A percentile compares a stretch with the other conserved stretches of the same genome.
Conservation (phyloP, 495 filamentous ascomycete genomes). For the Aspergillus asperescens region DNA sequence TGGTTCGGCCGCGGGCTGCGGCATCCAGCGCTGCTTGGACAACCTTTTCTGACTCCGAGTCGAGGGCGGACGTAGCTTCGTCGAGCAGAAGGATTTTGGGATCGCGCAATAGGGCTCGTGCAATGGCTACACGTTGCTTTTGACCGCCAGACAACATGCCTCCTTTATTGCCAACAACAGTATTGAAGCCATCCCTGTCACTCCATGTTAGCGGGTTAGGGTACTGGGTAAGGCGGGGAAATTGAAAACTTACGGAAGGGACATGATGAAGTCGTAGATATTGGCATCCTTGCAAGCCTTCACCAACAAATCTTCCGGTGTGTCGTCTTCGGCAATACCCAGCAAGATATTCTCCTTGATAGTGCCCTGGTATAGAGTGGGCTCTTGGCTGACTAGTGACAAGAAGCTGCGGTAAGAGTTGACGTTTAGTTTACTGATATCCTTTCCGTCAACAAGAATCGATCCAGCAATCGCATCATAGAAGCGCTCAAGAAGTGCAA, state of each 20-base stretch:
- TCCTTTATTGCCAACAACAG: conserved; percentile 71
- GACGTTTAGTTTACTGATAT: conserved; percentile 69
- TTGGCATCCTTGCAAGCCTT: conserved; percentile 82
- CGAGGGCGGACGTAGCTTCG: conserved; percentile 76
- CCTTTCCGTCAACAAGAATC: conserved; percentile 66
- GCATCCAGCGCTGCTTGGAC: conserved; percentile 76
- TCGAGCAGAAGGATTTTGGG: conserved; percentile 71
- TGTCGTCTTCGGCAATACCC: conserved; percentile 56
- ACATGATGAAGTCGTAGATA: conserved; percentile 86
- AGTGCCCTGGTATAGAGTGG: conserved; percentile 79
- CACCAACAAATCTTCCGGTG: conserved; percentile 62
- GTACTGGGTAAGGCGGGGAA: background rate
- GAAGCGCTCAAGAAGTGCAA: conserved; percentile 76
- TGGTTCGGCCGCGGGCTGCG: conserved; percentile 68
- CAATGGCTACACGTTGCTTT: conserved; percentile 76
- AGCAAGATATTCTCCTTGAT: conserved; percentile 79
- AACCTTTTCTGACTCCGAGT: conserved; percentile 76
- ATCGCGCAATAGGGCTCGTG: conserved; percentile 65
- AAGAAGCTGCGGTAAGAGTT: conserved; percentile 72
- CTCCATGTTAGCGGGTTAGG: conserved; percentile 22
- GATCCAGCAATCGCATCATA: conserved; percentile 74
- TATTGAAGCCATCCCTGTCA: conserved; percentile 64
- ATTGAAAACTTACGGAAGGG: conserved; percentile 45
- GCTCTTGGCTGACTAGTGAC: conserved; percentile 80
- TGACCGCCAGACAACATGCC: conserved; percentile 76